Conservation (phyloP, 352 stramenopile species). For the Phytophthora podocarpi region DNA sequence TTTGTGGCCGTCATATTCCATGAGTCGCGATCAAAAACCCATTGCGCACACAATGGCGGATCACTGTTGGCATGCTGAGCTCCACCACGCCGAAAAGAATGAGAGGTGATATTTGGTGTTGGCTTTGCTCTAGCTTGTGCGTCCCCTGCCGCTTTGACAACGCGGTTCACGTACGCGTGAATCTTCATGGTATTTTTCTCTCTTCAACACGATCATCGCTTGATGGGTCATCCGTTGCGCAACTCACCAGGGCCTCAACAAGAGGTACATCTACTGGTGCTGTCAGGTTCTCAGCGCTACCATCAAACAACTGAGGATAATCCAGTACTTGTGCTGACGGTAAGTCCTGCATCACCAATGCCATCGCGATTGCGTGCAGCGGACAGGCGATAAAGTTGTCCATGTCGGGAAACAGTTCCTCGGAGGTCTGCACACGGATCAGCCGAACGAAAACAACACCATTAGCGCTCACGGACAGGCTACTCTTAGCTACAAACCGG, state of each 20-base stretch:
- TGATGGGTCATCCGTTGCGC: neutral
- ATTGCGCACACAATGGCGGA: neutral
- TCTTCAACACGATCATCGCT: neutral
- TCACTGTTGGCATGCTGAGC: constrained; percentile 5
- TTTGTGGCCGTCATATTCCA: constrained; percentile 8
- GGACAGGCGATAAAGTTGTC: neutral
- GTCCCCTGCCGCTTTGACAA: constrained; percentile 2
- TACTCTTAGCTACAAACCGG: constrained; percentile 12
- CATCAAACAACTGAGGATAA: neutral
- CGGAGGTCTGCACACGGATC: neutral
- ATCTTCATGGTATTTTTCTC: constrained; percentile 3
- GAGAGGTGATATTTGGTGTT: neutral
- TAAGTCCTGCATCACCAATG: constrained; percentile 3
- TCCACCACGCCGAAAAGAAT: neutral
- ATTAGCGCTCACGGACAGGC: constrained; percentile 4
- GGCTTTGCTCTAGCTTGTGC: neutral
- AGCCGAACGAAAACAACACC: constrained; percentile 11
- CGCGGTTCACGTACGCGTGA: neutral
- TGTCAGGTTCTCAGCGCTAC: neutral
- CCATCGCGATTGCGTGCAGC: constrained; percentile 1
- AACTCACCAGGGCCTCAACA: neutral
- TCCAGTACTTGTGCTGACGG: neutral
- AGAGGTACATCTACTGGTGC: neutral
- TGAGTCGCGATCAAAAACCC: constrained; percentile 8
- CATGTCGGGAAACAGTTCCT: neutral